phyloP scores from a whole-genome alignment of 495 filamentous ascomycete species.

The Glarea lozoyensis region DNA sequence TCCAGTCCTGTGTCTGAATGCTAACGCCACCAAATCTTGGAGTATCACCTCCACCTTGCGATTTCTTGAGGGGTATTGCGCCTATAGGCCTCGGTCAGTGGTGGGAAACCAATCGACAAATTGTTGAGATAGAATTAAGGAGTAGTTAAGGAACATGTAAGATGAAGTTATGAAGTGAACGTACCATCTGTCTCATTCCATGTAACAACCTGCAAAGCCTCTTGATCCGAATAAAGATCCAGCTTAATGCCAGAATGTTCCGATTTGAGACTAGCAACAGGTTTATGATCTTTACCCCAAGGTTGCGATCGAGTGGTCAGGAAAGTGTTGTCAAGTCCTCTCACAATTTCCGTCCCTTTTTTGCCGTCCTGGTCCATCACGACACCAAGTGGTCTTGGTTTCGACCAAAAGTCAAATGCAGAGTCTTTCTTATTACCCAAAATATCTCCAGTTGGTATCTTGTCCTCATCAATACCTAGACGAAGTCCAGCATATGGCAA shows the following conservation, averaged over 20 bases:
- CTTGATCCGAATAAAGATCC: conserved; percentile 9
- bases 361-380: not conserved
- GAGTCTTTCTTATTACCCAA: not conserved
- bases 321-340: not conserved
- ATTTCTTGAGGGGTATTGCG: not conserved
- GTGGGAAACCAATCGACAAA: too few relatives aligned
- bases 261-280: not conserved
- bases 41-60: not conserved
- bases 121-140: not conserved
- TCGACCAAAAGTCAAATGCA: not conserved
- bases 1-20: not conserved
- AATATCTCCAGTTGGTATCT: conserved; percentile 6
- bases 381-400: not conserved
- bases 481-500: not conserved
- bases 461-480: conserved; percentile 1
- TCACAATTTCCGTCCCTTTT: too few relatives aligned
- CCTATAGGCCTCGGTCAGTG: too few relatives aligned
- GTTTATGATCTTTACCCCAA: not conserved
- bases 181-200: conserved; percentile 4
- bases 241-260: conserved; percentile 1
- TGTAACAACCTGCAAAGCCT: conserved; percentile 2
- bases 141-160: not conserved
- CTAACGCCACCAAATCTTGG: not conserved
- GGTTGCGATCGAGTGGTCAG: not conserved
- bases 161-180: not conserved